Conservation (phyloP, 2,329 filamentous ascomycete species). For the Amesomyces nigricolor region DNA sequence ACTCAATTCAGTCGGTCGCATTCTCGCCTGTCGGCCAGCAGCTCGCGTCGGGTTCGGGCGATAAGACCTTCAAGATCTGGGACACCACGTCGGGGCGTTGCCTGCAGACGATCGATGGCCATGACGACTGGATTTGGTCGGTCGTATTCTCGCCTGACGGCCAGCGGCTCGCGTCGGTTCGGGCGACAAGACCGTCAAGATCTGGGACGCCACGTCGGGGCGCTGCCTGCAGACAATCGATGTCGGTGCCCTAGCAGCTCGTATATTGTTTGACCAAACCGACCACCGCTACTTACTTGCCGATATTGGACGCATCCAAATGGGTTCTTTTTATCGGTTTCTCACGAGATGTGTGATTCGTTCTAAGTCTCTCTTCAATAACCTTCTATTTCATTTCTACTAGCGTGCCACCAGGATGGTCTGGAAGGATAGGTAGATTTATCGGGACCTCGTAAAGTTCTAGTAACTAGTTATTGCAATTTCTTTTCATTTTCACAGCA, state of each 20-base stretch:
- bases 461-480: too few species aligned
- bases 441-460: not conserved
- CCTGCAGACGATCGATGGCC: slow-evolving; percentile 12
- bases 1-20: slow-evolving; percentile 11
- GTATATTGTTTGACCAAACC: not conserved
- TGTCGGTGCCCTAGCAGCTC: not conserved
- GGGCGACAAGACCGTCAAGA: not conserved
- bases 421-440: slow-evolving; percentile 10
- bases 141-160: not conserved
- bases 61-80: not conserved
- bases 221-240: not conserved
- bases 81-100: not conserved
- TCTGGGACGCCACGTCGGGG: not conserved
- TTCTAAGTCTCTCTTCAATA: slow-evolving; percentile 1
- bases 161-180: not conserved
- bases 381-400: slow-evolving; percentile 5
- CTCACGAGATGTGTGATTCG: slow-evolving; percentile 3
- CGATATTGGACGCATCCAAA: not conserved
- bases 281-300: not conserved
- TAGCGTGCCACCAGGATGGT: slow-evolving; percentile 12
- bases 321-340: slow-evolving; percentile 14
- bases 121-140: not conserved
- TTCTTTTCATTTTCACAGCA: too few species aligned
- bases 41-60: slow-evolving; percentile 5
- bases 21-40: slow-evolving; percentile 10